Conservation (phyloP, 108 stramenopile genomes). For the Chaetoceros muelleri region DNA sequence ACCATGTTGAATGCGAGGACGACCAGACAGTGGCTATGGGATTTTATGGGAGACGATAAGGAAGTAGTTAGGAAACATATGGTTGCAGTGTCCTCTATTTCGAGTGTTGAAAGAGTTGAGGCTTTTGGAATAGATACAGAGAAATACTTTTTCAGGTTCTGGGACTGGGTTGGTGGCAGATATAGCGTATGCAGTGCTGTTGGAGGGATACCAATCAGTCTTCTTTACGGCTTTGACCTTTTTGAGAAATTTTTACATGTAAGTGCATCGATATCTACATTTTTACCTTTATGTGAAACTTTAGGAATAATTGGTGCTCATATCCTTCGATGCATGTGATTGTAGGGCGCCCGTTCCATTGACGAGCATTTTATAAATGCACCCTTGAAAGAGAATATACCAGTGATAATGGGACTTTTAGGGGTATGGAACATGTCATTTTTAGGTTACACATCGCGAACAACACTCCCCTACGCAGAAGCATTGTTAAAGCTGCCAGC, state of each 20-base stretch:
- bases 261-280: slow-evolving; percentile 7
- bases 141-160: slow-evolving; percentile 85
- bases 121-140: slow-evolving; percentile 88
- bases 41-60: slow-evolving; percentile 84
- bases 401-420: slow-evolving; percentile 93
- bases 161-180: slow-evolving; percentile 96
- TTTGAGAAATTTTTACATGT: slow-evolving; percentile 90
- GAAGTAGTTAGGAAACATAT: slow-evolving; percentile 94
- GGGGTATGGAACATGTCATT: slow-evolving; percentile 99
- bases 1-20: slow-evolving; percentile 99
- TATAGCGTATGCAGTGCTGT: slow-evolving; percentile 92
- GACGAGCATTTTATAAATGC: slow-evolving; percentile 93
- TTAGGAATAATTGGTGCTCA: neutral
- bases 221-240: slow-evolving; percentile 85
- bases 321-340: no score
- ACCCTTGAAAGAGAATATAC: slow-evolving; percentile 89
- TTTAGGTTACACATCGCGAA: slow-evolving; percentile 77
- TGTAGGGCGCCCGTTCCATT: slow-evolving; percentile 89
- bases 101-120: slow-evolving; percentile 56
- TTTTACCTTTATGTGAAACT: neutral
- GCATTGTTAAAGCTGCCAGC: slow-evolving; percentile 95
- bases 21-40: slow-evolving; percentile 95
- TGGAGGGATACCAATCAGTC: slow-evolving; percentile 87
- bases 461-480: slow-evolving; percentile 93
- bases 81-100: slow-evolving; percentile 84